Conservation (phyloP, 768 basidiomycete genomes). For the Termitomyces sp. region DNA sequence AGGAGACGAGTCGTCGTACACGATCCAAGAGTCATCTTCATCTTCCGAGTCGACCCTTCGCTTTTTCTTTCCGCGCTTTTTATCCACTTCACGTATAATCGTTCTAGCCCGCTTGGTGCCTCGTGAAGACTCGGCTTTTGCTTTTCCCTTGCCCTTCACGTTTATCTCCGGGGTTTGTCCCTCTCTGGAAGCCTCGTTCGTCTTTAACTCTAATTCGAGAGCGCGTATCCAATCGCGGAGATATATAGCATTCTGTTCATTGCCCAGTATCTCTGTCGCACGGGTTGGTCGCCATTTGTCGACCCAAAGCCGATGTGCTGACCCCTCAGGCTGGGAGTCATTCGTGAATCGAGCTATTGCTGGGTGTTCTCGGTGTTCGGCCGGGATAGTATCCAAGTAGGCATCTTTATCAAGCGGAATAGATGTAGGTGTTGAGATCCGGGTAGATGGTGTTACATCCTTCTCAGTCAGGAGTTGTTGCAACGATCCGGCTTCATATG, state of each 20-base stretch:
- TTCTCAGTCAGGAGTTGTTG: neutral
- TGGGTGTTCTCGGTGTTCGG: conserved; percentile 38
- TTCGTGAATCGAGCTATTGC: conserved; percentile 36
- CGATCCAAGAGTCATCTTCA: conserved; percentile 56
- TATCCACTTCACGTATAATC: conserved; percentile 49
- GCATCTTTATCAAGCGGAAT: conserved; percentile 6
- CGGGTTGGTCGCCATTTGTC: conserved; percentile 71
- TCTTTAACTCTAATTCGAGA: conserved; percentile 52
- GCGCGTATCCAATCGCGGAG: conserved; percentile 75
- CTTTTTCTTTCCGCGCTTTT: conserved; percentile 45
- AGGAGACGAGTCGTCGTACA: conserved; percentile 28
- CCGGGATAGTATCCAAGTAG: conserved; percentile 21
- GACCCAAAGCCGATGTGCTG: conserved; percentile 52
- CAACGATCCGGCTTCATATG: neutral
- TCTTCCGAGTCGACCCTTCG: conserved; percentile 49
- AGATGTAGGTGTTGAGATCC: neutral
- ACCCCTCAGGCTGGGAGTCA: neutral
- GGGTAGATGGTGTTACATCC: neutral
- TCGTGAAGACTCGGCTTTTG: conserved; percentile 17
- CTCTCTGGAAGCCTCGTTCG: conserved; percentile 4
- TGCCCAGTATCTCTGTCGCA: conserved; percentile 75
- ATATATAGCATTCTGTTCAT: conserved; percentile 62
- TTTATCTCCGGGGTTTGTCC: conserved; percentile 15
- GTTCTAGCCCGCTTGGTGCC: conserved; percentile 49
- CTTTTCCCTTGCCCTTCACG: conserved; percentile 20